These are phyloP conservation scores for Aechmea fasciata DNA, from an alignment of 176 grass and related monocot species.

Conservation along the genomic window DNA sequence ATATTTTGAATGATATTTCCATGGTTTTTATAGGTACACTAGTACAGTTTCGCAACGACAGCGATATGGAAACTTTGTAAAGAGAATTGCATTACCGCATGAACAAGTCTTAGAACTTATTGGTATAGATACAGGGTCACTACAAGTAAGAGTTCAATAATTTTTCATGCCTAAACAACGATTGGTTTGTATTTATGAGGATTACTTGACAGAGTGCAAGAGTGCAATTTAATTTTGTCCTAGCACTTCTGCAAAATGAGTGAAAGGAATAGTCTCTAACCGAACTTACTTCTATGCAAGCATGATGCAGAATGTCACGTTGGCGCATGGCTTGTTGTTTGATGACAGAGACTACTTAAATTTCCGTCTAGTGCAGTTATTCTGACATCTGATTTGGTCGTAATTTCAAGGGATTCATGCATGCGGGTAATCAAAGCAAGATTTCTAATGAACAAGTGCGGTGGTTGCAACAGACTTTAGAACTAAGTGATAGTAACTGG, in stretches of 20 bases:
- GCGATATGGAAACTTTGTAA: constrained; percentile 44
- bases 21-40: constrained; percentile 43
- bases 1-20: too few relatives aligned
- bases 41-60: constrained; percentile 37
- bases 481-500: constrained; percentile 23
- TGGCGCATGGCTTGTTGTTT: background rate
- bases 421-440: constrained; percentile 24
- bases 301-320: too few relatives aligned
- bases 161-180: background rate
- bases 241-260: too few relatives aligned
- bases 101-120: constrained; percentile 51
- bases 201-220: background rate
- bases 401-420: constrained; percentile 28
- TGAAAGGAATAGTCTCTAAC: too few relatives aligned
- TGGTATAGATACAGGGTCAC: constrained; percentile 50
- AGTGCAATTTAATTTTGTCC: too few relatives aligned
- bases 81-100: constrained; percentile 57
- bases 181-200: background rate
- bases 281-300: too few relatives aligned
- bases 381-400: constrained; percentile 4
- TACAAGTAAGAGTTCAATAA: constrained; percentile 40
- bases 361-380: background rate
- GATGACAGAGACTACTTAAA: background rate
- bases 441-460: constrained; percentile 24
- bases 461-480: constrained; percentile 35